These are phyloP conservation scores for Durio zibethinus DNA, from an alignment of 345 rosid genomes.

Conservation along the genomic window DNA sequence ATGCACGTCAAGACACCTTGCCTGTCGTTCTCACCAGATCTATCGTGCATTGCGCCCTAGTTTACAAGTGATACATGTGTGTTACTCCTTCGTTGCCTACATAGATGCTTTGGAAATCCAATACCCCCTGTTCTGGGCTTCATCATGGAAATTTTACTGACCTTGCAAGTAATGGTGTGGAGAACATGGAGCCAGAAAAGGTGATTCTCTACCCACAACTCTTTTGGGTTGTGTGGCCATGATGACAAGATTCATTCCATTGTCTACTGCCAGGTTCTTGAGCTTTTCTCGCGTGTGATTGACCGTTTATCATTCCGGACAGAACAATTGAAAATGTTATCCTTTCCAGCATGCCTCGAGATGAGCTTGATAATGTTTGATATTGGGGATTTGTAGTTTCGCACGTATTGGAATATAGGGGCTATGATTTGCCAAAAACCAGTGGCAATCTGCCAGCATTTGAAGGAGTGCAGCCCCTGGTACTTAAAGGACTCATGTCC, in stretches of 20 bases:
- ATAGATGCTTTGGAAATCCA: constrained; percentile 95
- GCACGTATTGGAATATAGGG: constrained; percentile 68
- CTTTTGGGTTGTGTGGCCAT: constrained; percentile 97
- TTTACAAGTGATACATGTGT: constrained; percentile 90
- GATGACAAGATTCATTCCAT: constrained; percentile 99
- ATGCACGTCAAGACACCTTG: constrained; percentile 97
- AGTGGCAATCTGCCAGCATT: constrained; percentile 76
- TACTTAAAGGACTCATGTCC: constrained; percentile 94
- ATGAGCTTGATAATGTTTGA: constrained; percentile 59
- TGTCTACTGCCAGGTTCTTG: constrained; percentile 95
- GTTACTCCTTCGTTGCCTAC: constrained; percentile 89
- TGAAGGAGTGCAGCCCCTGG: constrained; percentile 97
- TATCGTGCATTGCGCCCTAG: constrained; percentile 94
- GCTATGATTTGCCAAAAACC: constrained; percentile 63
- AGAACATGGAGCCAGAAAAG: constrained; percentile 99
- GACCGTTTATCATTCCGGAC: constrained; percentile 81
- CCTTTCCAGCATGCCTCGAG: constrained; percentile 97
- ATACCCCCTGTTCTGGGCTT: constrained; percentile 93
- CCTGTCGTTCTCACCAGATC: constrained; percentile 98
- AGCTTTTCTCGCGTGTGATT: constrained; percentile 92
- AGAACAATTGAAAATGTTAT: constrained; percentile 94
- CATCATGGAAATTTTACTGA: constrained; percentile 88
- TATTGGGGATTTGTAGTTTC: constrained; percentile 57
- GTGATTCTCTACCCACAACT: constrained; percentile 96
- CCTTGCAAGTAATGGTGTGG: constrained; percentile 98